Conservation (phyloP, 78 protist species). For the Protostelium mycophagum region DNA sequence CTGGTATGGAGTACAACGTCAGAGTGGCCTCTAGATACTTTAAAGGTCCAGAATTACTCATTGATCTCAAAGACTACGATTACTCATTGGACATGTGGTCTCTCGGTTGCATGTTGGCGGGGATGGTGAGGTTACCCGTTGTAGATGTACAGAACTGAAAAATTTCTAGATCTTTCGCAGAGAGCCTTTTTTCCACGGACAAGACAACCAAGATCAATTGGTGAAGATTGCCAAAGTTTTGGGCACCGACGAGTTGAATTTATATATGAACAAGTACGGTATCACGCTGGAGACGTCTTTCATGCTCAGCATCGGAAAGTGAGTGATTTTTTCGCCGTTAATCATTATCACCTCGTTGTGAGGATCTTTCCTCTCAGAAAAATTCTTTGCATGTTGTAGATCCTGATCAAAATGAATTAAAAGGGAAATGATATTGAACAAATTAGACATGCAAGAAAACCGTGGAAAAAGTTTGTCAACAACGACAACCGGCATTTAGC, state of each 20-base stretch:
- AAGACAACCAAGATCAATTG: constrained; percentile 98
- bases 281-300: constrained; percentile 79
- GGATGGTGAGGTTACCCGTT: constrained; percentile 67
- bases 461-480: constrained; percentile 73
- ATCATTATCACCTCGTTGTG: neutral
- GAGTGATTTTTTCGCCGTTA: neutral
- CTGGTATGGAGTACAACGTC: constrained; percentile 95
- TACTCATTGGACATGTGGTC: constrained; percentile 98
- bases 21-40: constrained; percentile 99
- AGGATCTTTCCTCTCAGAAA: no score
- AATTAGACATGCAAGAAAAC: constrained; percentile 66
- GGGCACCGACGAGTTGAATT: constrained; percentile 94
- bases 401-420: no score
- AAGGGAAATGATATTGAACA: neutral
- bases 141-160: neutral
- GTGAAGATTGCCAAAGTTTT: constrained; percentile 96
- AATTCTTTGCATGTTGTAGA: no score
- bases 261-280: constrained; percentile 89
- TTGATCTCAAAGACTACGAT: constrained; percentile 93
- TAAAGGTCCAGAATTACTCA: constrained; percentile 97
- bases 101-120: constrained; percentile 98
- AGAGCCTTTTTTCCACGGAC: constrained; percentile 99
- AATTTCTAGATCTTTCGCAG: constrained; percentile 81
- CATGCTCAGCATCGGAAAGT: constrained; percentile 73
- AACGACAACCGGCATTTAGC: constrained; percentile 82